phyloP scores from a whole-genome alignment of 495 filamentous ascomycete genomes.

The Antarctomyces pellizariae region DNA sequence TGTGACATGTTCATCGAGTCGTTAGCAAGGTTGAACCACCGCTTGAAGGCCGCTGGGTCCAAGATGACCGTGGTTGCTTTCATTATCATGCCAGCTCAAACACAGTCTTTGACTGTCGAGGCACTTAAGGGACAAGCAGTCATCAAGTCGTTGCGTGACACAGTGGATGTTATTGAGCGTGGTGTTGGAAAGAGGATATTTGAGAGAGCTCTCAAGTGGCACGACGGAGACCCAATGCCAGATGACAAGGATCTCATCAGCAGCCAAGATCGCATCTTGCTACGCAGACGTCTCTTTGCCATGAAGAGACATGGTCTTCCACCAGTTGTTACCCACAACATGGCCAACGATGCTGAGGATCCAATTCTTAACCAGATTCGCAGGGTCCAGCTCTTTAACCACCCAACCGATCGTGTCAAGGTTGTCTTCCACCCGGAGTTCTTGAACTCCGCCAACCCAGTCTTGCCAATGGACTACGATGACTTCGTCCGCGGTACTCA shows the following conservation, averaged over 20 bases:
- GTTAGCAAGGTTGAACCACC: constrained; percentile 79
- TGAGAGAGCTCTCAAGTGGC: constrained; percentile 80
- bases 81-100: constrained; percentile 96
- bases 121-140: constrained; percentile 90
- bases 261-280: constrained; percentile 75
- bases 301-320: constrained; percentile 83
- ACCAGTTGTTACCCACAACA: constrained; percentile 98
- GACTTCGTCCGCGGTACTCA: constrained; percentile 96
- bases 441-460: constrained; percentile 82
- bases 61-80: constrained; percentile 96
- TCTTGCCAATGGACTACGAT: constrained; percentile 89
- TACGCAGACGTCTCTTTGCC: constrained; percentile 76
- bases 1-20: constrained; percentile 99
- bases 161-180: constrained; percentile 69
- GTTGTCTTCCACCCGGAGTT: constrained; percentile 97
- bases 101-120: constrained; percentile 87
- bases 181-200: constrained; percentile 86
- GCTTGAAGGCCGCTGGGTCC: constrained; percentile 60
- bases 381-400: constrained; percentile 89
- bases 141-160: constrained; percentile 86
- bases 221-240: constrained; percentile 74
- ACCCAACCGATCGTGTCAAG: constrained; percentile 85
- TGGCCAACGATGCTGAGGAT: constrained; percentile 82
- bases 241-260: constrained; percentile 90
- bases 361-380: constrained; percentile 93